Percentiles rank a stretch among this genome's conserved stretches.
Evolutionary conservation across 331 rosid genomes (phyloP).

Genomic region (Cydonia oblonga): DNA sequence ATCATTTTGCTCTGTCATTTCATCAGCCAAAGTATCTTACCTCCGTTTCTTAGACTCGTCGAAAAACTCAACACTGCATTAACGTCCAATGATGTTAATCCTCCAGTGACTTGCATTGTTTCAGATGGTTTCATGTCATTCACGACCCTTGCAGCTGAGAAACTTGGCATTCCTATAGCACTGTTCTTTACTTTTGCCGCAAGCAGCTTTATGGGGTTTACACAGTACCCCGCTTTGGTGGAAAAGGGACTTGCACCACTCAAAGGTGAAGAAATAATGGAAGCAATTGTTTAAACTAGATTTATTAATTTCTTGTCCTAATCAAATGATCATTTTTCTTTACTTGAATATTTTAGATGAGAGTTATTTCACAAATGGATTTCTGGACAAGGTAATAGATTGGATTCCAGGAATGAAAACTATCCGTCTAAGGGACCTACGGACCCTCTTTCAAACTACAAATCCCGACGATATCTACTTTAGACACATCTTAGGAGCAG

Average conservation of each 20-base stretch:
- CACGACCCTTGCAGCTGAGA: not conserved
- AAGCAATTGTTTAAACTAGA: no score
- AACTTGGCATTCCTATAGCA: not conserved
- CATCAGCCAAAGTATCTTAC: not conserved
- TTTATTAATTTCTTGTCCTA: no score
- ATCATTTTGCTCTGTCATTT: no score
- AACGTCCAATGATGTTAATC: not conserved
- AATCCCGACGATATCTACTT: not conserved
- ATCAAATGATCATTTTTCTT: no score
- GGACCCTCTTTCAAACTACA: not conserved
- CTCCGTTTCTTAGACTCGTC: not conserved
- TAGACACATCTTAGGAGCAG: not conserved
- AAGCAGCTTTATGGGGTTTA: not conserved
- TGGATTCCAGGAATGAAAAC: no score
- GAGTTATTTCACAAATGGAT: no score
- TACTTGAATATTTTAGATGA: not conserved
- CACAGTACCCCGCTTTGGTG: not conserved
- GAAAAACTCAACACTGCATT: not conserved
- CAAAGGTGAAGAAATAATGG: not conserved
- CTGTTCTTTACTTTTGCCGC: not conserved
- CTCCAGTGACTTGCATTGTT: not conserved
- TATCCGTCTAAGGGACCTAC: not conserved
- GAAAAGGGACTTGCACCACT: conserved; percentile 2
- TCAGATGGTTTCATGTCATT: not conserved
- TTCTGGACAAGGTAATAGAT: no score